A percentile compares a stretch with the other conserved stretches of the same genome.
These are phyloP conservation scores for Neopestalotiopsis sp. DNA, from an alignment of 2,329 filamentous ascomycete species.

Conservation along the genomic window DNA sequence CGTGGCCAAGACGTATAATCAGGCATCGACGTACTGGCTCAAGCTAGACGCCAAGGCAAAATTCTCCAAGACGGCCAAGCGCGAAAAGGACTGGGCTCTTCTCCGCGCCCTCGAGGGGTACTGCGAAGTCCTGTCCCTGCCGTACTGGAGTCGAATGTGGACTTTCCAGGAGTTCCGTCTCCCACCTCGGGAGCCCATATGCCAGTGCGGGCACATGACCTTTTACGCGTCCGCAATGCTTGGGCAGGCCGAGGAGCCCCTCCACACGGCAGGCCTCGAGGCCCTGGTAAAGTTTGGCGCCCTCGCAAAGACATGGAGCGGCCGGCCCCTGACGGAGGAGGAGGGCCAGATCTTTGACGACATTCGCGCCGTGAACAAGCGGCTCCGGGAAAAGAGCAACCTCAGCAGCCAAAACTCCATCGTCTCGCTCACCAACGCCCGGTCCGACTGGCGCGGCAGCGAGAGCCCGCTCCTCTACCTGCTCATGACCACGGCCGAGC, in stretches of 20 bases:
- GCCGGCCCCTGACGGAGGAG: neutral
- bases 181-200: neutral
- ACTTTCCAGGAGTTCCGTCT: neutral
- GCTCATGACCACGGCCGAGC: neutral
- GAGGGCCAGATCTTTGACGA: neutral
- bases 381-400: neutral
- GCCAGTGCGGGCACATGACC: neutral
- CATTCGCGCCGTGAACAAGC: neutral
- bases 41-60: neutral
- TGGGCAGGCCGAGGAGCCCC: neutral
- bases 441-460: neutral
- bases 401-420: neutral
- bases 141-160: neutral
- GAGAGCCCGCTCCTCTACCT: neutral
- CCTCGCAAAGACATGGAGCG: neutral
- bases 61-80: neutral
- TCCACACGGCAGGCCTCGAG: neutral
- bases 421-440: neutral
- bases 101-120: neutral
- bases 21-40: neutral
- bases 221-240: neutral
- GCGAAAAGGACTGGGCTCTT: neutral
- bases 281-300: neutral
- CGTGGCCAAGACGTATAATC: neutral
- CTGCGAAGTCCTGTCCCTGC: neutral